Percentiles rank a stretch among this genome's conserved stretches.
These are phyloP conservation scores for Asterophora parasitica DNA, from an alignment of 768 basidiomycete genomes.

Conservation along the genomic window DNA sequence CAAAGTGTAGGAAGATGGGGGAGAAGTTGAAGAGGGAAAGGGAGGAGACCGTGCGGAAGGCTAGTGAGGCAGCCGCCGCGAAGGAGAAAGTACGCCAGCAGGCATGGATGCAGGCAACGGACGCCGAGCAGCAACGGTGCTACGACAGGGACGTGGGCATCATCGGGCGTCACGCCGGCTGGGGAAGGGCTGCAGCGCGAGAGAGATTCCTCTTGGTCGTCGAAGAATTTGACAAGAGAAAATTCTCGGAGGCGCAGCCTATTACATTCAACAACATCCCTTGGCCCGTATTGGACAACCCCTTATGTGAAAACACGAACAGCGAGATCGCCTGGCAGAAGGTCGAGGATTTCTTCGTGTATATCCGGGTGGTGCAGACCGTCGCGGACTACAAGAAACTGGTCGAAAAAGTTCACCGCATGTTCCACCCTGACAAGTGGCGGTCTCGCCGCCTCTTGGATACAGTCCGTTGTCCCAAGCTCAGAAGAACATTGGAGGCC, in stretches of 20 bases:
- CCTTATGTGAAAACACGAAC: neutral
- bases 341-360: slow-evolving; percentile 50
- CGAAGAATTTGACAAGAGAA: slow-evolving; percentile 12
- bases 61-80: neutral
- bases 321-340: slow-evolving; percentile 34
- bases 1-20: neutral
- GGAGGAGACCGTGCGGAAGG: slow-evolving; percentile 4
- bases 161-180: neutral
- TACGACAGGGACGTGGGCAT: slow-evolving; percentile 6
- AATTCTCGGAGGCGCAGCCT: slow-evolving; percentile 17
- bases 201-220: slow-evolving; percentile 6
- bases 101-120: slow-evolving; percentile 11
- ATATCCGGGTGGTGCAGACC: slow-evolving; percentile 33
- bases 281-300: slow-evolving; percentile 4
- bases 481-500: slow-evolving; percentile 38
- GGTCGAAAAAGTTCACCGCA: slow-evolving; percentile 46
- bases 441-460: slow-evolving; percentile 42
- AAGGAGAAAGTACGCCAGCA: slow-evolving; percentile 3
- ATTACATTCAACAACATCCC: neutral
- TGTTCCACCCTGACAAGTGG: slow-evolving; percentile 62
- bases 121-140: slow-evolving; percentile 7
- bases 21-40: neutral
- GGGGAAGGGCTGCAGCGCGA: neutral
- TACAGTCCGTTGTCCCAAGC: slow-evolving; percentile 37
- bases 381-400: slow-evolving; percentile 41